Percentiles rank a stretch among this genome's conserved stretches.
These are phyloP conservation scores for Pseudozyma flocculosa DNA, from an alignment of 1,284 basidiomycete genomes.

Conservation along the genomic window DNA sequence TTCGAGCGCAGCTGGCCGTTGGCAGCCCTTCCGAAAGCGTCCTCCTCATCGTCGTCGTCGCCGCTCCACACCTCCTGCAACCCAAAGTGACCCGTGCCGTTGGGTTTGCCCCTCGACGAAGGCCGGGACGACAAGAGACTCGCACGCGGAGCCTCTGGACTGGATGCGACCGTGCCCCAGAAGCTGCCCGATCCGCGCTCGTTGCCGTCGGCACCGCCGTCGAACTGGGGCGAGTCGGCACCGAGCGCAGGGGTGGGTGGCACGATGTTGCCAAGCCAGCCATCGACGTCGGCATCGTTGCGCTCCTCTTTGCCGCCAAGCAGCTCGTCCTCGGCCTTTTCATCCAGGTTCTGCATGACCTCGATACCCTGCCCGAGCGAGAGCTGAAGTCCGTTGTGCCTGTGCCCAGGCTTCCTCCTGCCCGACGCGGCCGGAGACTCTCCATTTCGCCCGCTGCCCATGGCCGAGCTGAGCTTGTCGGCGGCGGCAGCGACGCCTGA, in stretches of 20 bases:
- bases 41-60: no score
- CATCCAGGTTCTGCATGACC: conserved; percentile 36
- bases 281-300: conserved; percentile 1
- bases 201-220: neutral
- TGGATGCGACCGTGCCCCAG: no score
- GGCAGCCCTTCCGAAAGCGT: neutral
- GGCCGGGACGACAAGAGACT: conserved; percentile 27
- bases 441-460: neutral
- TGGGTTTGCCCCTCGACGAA: conserved; percentile 4
- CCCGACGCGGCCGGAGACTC: neutral
- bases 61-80: no score
- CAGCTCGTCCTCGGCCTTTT: conserved; percentile 25
- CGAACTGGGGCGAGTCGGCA: conserved; percentile 14
- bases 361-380: conserved; percentile 33
- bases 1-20: no score
- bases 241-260: conserved; percentile 30
- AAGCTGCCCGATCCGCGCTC: no score
- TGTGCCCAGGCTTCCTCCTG: conserved; percentile 12
- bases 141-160: conserved; percentile 9
- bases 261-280: conserved; percentile 25
- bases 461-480: neutral
- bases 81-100: no score
- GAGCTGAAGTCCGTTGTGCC: conserved; percentile 33
- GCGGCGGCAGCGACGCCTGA: neutral
- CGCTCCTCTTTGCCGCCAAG: neutral